Conservation (phyloP, 306 rosid genomes). For the Lupinus albus region DNA sequence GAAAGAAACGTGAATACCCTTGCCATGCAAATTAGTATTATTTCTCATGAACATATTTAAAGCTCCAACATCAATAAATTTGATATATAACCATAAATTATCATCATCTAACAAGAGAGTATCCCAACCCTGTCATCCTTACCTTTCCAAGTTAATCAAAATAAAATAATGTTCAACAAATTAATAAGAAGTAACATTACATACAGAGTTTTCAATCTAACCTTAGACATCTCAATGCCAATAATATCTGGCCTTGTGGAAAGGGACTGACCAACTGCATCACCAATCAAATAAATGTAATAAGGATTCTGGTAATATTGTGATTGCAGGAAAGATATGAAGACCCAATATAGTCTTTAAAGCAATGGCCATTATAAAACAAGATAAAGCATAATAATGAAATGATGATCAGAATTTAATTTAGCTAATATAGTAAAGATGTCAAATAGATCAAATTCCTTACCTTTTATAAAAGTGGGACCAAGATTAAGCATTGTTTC, state of each 20-base stretch:
- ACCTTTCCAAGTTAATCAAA: slow-evolving; percentile 26
- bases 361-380: slow-evolving; percentile 32
- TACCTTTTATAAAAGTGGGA: slow-evolving; percentile 96
- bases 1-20: slow-evolving; percentile 9
- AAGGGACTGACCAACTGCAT: slow-evolving; percentile 98
- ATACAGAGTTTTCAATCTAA: slow-evolving; percentile 44
- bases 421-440: slow-evolving; percentile 21
- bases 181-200: slow-evolving; percentile 23
- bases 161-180: slow-evolving; percentile 24
- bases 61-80: slow-evolving; percentile 6
- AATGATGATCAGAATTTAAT: slow-evolving; percentile 18
- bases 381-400: slow-evolving; percentile 21
- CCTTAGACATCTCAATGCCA: slow-evolving; percentile 93
- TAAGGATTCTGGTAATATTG: slow-evolving; percentile 54
- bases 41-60: slow-evolving; percentile 25
- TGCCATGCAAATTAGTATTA: slow-evolving; percentile 14
- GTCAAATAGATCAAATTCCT: slow-evolving; percentile 38
- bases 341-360: slow-evolving; percentile 39
- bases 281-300: slow-evolving; percentile 65
- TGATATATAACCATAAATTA: slow-evolving; percentile 25
- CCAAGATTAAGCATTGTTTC: slow-evolving; percentile 88
- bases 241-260: slow-evolving; percentile 97
- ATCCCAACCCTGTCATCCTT: slow-evolving; percentile 3
- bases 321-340: slow-evolving; percentile 51
- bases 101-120: slow-evolving; percentile 30